phyloP scores from a whole-genome alignment of 495 filamentous ascomycete genomes.

The Talaromyces proteolyticus region DNA sequence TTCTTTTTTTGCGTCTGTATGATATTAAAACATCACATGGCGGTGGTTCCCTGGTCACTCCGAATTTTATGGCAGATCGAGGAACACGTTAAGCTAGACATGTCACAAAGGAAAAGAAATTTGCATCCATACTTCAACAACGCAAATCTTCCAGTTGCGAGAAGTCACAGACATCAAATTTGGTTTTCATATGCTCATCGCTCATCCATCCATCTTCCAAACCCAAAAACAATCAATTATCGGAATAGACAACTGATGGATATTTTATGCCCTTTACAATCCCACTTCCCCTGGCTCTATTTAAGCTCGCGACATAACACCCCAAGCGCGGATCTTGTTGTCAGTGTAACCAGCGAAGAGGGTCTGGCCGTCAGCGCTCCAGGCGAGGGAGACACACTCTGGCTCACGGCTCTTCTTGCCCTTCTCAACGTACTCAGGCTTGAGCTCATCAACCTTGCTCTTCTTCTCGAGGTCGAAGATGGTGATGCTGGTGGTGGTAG shows the following conservation, averaged over 20 bases:
- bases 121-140: not conserved
- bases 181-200: slow-evolving; percentile 10
- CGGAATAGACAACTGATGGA: slow-evolving; percentile 7
- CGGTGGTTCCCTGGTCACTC: not conserved
- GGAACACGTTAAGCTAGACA: not conserved
- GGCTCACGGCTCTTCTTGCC: slow-evolving; percentile 99
- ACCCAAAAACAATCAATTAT: slow-evolving; percentile 2
- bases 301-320: slow-evolving; percentile 74
- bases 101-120: not conserved
- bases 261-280: not conserved
- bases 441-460: slow-evolving; percentile 99
- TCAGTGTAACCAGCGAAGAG: slow-evolving; percentile 99
- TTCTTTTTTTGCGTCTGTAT: not conserved
- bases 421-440: slow-evolving; percentile 93
- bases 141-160: not conserved
- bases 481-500: slow-evolving; percentile 94
- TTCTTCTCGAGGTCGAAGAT: slow-evolving; percentile 99
- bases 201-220: slow-evolving; percentile 7
- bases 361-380: slow-evolving; percentile 97
- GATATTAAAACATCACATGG: slow-evolving; percentile 6
- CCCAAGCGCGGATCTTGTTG: slow-evolving; percentile 99
- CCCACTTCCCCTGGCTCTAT: not conserved
- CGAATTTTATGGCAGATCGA: not conserved
- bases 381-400: slow-evolving; percentile 95
- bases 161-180: not conserved